Evolutionary conservation across 2,329 filamentous ascomycete genomes (phyloP).

Genomic region (Aspergillus sp.): DNA sequence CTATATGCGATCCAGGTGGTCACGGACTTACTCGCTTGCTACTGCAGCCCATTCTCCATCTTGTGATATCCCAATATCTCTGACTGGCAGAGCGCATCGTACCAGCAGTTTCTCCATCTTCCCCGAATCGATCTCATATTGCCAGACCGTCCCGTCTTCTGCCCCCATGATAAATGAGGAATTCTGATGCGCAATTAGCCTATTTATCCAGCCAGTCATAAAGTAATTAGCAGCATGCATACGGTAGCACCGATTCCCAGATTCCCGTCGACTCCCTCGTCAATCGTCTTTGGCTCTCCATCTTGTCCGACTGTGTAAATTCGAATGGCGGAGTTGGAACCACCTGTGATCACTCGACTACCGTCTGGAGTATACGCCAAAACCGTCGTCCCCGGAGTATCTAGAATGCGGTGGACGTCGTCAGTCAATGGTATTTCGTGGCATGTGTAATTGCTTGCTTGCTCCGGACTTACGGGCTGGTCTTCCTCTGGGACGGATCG

Average conservation of each 20-base stretch:
- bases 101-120: slow-evolving; percentile 72
- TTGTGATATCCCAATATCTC: slow-evolving; percentile 73
- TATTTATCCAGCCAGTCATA: not conserved
- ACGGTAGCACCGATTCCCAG: slow-evolving; percentile 65
- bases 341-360: slow-evolving; percentile 76
- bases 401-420: slow-evolving; percentile 27
- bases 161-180: slow-evolving; percentile 81
- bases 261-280: slow-evolving; percentile 84
- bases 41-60: slow-evolving; percentile 85
- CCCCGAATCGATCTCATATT: slow-evolving; percentile 67
- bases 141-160: slow-evolving; percentile 92
- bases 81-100: slow-evolving; percentile 73
- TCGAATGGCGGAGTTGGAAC: slow-evolving; percentile 86
- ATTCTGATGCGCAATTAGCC: slow-evolving; percentile 41
- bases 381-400: slow-evolving; percentile 79
- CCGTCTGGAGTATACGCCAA: slow-evolving; percentile 87
- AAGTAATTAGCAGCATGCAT: slow-evolving; percentile 13
- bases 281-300: slow-evolving; percentile 85
- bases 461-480: slow-evolving; percentile 40
- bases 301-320: slow-evolving; percentile 87
- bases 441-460: not conserved
- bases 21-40: slow-evolving; percentile 66
- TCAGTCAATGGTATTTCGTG: not conserved
- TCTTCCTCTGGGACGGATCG: slow-evolving; percentile 30
- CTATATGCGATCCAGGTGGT: not conserved